Conservation (phyloP, 306 rosid genomes). For the Sindora glabra region DNA sequence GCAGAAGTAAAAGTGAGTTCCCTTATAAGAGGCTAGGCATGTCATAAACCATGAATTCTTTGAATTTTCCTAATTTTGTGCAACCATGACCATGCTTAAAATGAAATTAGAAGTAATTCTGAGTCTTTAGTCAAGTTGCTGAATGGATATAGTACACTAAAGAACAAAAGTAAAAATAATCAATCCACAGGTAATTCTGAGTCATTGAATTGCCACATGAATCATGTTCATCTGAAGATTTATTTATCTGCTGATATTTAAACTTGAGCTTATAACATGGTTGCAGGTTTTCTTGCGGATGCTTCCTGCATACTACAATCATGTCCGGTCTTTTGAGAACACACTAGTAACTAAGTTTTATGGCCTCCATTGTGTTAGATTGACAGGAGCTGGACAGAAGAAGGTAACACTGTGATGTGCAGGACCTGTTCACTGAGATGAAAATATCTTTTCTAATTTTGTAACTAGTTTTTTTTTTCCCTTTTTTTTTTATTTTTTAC, state of each 20-base stretch:
- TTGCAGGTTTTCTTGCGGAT: constrained; percentile 77
- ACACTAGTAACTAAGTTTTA: constrained; percentile 83
- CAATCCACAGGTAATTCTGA: too few species aligned
- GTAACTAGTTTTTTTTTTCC: too few species aligned
- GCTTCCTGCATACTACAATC: constrained; percentile 95
- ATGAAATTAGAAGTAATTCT: not conserved
- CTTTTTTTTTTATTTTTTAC: constrained; percentile 16
- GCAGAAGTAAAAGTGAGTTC: constrained; percentile 87
- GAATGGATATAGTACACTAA: not conserved
- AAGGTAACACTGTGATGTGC: constrained; percentile 45
- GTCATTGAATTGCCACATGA: too few species aligned
- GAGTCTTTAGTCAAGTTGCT: too few species aligned
- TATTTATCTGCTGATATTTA: constrained; percentile 5
- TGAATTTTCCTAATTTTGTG: not conserved
- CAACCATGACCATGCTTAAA: not conserved
- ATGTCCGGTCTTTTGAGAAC: constrained; percentile 76
- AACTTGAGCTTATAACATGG: constrained; percentile 14
- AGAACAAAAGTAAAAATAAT: too few species aligned
- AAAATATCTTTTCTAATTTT: not conserved
- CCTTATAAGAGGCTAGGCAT: not conserved
- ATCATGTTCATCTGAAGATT: too few species aligned
- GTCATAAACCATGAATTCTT: not conserved
- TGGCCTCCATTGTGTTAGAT: constrained; percentile 84
- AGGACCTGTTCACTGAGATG: not conserved
- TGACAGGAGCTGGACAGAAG: constrained; percentile 70